phyloP scores from a whole-genome alignment of 495 filamentous ascomycete genomes.

The Lineolata rhizophorae region DNA sequence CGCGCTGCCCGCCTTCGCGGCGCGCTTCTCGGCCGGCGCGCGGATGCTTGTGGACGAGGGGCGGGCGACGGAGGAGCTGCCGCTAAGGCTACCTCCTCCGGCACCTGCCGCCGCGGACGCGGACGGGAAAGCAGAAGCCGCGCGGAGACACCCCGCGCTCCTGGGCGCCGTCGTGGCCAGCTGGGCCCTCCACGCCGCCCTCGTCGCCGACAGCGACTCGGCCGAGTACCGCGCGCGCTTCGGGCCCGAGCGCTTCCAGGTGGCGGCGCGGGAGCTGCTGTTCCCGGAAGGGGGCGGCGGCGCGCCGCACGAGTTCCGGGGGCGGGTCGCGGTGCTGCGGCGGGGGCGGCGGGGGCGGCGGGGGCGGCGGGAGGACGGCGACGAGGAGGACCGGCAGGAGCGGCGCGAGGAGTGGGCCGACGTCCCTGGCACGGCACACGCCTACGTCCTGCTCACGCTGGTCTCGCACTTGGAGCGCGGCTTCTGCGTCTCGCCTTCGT shows the following conservation, averaged over 20 bases:
- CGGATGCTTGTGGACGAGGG: constrained; percentile 26
- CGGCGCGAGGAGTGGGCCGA: no score
- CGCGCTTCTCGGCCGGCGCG: constrained; percentile 44
- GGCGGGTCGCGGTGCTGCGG: constrained; percentile 25
- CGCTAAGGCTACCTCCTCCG: constrained; percentile 5
- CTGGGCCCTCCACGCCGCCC: constrained; percentile 68
- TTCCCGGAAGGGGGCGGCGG: constrained; percentile 30
- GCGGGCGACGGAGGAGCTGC: constrained; percentile 12
- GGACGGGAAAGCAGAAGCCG: background rate
- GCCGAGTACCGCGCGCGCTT: constrained; percentile 47
- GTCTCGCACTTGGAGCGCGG: constrained; percentile 61
- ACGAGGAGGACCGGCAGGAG: no score
- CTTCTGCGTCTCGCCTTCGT: constrained; percentile 55
- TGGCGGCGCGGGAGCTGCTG: constrained; percentile 58
- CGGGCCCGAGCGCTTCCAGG: constrained; percentile 56
- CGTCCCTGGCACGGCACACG: constrained; percentile 26
- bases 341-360: no score
- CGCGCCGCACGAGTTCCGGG: constrained; percentile 51
- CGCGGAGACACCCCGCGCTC: constrained; percentile 4
- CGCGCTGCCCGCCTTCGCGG: constrained; percentile 18
- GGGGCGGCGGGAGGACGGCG: no score
- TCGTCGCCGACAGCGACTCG: constrained; percentile 80
- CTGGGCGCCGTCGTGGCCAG: constrained; percentile 66
- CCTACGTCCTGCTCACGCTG: constrained; percentile 52
- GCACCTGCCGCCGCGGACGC: background rate